Conservation (phyloP, 305 asterid species). For the Rubia balearica region DNA sequence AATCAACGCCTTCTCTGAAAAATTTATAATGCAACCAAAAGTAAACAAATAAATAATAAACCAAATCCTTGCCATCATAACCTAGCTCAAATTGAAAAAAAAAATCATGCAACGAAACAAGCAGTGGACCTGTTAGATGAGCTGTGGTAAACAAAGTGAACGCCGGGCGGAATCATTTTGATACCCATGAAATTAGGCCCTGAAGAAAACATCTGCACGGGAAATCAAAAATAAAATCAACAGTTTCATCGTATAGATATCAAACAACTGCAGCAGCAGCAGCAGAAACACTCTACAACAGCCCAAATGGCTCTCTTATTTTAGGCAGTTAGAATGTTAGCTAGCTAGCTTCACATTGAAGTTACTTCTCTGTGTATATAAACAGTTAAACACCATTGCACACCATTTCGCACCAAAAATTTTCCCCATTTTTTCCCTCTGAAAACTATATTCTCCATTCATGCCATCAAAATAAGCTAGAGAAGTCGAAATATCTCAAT, state of each 20-base stretch:
- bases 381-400: not conserved
- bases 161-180: slow-evolving; percentile 91
- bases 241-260: not conserved
- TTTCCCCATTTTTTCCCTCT: not conserved
- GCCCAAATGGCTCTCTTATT: too few species aligned
- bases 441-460: not conserved
- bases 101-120: not conserved
- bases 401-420: not conserved
- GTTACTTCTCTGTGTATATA: not conserved
- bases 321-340: not conserved
- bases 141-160: slow-evolving; percentile 72
- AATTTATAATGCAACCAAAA: not conserved
- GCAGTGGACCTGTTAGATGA: slow-evolving; percentile 52
- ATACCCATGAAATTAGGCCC: slow-evolving; percentile 90
- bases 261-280: not conserved
- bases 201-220: slow-evolving; percentile 54
- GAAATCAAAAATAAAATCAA: not conserved
- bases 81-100: not conserved
- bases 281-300: not conserved
- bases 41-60: not conserved
- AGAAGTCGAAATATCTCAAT: not conserved
- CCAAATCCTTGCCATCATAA: not conserved
- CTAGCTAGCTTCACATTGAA: not conserved
- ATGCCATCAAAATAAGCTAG: not conserved
- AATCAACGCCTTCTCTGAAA: slow-evolving; percentile 69